Evolutionary conservation across 129 eudicot species (phyloP).

Genomic region (Helichrysum umbraculigerum): DNA sequence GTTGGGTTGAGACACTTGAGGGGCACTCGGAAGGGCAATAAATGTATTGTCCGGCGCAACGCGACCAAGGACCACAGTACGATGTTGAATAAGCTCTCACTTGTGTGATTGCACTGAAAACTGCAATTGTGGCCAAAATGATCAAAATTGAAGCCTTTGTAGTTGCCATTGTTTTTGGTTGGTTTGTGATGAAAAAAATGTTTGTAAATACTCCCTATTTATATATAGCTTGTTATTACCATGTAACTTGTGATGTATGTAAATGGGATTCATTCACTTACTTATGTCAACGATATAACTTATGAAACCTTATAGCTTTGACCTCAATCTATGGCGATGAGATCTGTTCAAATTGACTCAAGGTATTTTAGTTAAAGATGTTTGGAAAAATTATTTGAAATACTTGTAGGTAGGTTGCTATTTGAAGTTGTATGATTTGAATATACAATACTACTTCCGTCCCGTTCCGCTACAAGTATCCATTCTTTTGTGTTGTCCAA

Average conservation of each 20-base stretch:
- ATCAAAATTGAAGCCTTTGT: slow-evolving; percentile 5
- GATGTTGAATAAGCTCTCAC: slow-evolving; percentile 31
- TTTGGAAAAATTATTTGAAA: neutral
- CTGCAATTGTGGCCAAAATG: slow-evolving; percentile 21
- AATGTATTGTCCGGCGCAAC: slow-evolving; percentile 18
- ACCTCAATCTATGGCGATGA: slow-evolving; percentile 22
- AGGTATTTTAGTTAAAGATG: neutral
- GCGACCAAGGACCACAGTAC: slow-evolving; percentile 25
- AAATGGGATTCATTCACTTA: neutral
- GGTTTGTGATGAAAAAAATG: neutral
- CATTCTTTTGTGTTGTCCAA: no score
- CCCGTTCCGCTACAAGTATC: no score
- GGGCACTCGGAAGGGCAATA: slow-evolving; percentile 48
- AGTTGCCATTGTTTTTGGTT: slow-evolving; percentile 22
- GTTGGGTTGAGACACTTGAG: slow-evolving; percentile 32
- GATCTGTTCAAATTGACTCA: neutral
- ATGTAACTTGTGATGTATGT: slow-evolving; percentile 1
- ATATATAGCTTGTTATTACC: slow-evolving; percentile 18
- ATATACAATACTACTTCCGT: no score
- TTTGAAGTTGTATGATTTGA: no score
- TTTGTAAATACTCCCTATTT: slow-evolving; percentile 5
- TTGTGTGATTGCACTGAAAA: slow-evolving; percentile 21
- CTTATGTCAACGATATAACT: slow-evolving; percentile 25
- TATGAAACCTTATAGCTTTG: slow-evolving; percentile 28
- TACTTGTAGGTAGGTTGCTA: no score